Conservation (phyloP, 108 stramenopile species). For the Cyclotella cryptica region DNA sequence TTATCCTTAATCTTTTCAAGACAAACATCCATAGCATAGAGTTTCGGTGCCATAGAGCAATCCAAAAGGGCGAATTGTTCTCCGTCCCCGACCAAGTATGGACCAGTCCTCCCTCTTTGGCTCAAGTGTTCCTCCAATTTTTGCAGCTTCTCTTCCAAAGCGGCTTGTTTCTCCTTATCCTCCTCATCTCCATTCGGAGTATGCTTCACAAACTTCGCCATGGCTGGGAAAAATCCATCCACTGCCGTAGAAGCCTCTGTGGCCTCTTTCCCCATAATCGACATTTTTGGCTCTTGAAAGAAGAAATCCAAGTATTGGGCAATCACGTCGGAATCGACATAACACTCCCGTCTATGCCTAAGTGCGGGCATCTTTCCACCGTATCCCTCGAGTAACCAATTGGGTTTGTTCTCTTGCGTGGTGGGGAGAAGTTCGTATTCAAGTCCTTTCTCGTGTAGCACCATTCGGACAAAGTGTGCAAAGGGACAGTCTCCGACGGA, state of each 20-base stretch:
- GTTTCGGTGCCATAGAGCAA: constrained; percentile 79
- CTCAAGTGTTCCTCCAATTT: constrained; percentile 63
- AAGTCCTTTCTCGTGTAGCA: constrained; percentile 78
- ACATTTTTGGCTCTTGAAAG: constrained; percentile 68
- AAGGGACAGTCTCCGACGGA: constrained; percentile 88
- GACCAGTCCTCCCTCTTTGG: constrained; percentile 30
- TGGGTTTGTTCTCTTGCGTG: constrained; percentile 72
- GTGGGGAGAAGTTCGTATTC: constrained; percentile 73
- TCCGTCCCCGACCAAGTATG: constrained; percentile 68
- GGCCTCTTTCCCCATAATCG: constrained; percentile 23
- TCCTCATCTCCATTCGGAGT: constrained; percentile 70
- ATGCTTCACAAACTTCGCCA: constrained; percentile 80
- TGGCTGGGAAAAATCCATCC: constrained; percentile 83
- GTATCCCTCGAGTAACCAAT: constrained; percentile 82
- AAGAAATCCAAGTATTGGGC: constrained; percentile 87
- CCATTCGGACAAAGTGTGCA: constrained; percentile 83
- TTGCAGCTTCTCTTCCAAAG: constrained; percentile 51
- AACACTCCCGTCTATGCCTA: constrained; percentile 85
- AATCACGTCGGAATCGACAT: constrained; percentile 83
- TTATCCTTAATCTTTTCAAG: constrained; percentile 64
- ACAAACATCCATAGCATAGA: constrained; percentile 77
- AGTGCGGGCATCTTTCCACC: constrained; percentile 85
- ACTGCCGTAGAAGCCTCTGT: constrained; percentile 47
- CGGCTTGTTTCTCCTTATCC: constrained; percentile 45
- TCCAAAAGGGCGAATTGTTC: constrained; percentile 70